Conservation (phyloP, 352 stramenopile species). For the Saprolegnia diclina region DNA sequence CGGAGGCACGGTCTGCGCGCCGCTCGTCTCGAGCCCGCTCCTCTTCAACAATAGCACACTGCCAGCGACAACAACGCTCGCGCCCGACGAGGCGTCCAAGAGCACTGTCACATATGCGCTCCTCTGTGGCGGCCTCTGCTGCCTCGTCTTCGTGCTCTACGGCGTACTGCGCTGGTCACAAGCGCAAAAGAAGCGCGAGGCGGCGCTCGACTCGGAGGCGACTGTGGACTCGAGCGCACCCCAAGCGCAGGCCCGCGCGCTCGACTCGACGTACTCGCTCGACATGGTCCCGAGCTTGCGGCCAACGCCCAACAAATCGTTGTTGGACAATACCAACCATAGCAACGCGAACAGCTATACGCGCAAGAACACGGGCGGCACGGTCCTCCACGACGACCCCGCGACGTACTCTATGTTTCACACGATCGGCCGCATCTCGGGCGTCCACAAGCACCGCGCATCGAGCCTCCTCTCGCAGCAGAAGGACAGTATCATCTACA, state of each 20-base stretch:
- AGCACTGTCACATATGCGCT: slow-evolving; percentile 16
- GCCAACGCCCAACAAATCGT: neutral
- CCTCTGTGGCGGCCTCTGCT: slow-evolving; percentile 12
- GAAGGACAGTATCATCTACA: slow-evolving; percentile 20
- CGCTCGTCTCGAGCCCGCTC: neutral
- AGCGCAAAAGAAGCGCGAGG: neutral
- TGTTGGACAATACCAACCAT: neutral
- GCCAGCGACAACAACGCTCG: neutral
- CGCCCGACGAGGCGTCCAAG: neutral
- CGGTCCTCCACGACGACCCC: slow-evolving; percentile 3
- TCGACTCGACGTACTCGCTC: slow-evolving; percentile 1
- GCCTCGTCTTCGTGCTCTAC: slow-evolving; percentile 22
- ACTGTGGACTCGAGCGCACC: neutral
- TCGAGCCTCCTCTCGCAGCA: neutral
- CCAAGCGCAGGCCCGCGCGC: neutral
- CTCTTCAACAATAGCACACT: neutral
- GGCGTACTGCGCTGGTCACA: slow-evolving; percentile 20
- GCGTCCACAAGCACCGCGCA: neutral
- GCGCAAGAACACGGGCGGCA: neutral
- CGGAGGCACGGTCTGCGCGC: slow-evolving; percentile 1
- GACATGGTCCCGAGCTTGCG: neutral
- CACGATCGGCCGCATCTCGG: slow-evolving; percentile 19
- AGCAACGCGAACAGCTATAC: neutral
- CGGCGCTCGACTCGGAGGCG: neutral
- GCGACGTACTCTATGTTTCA: slow-evolving; percentile 24